A percentile compares a stretch with the other conserved stretches of the same genome.
Evolutionary conservation across 2,329 filamentous ascomycete species (phyloP).

Genomic region (Paraphaeosphaeria minitans): DNA sequence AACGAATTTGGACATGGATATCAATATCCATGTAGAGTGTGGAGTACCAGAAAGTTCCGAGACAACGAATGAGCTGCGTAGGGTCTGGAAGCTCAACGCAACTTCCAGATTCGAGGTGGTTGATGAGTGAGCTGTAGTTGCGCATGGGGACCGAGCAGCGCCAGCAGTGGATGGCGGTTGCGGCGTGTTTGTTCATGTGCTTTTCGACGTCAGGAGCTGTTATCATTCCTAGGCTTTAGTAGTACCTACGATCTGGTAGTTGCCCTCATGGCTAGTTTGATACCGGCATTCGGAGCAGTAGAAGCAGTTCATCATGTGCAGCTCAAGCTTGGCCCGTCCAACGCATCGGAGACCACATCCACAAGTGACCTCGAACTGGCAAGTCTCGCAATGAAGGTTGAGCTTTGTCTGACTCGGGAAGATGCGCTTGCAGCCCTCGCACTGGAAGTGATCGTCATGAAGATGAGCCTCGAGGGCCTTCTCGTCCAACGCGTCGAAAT

Average conservation of each 20-base stretch:
- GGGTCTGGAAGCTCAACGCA: constrained; percentile 71
- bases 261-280: constrained; percentile 27
- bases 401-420: constrained; percentile 37
- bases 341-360: constrained; percentile 26
- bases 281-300: constrained; percentile 29
- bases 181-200: constrained; percentile 38
- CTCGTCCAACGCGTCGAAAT: constrained; percentile 32
- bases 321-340: constrained; percentile 24
- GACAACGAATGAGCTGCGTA: constrained; percentile 22
- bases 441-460: constrained; percentile 37
- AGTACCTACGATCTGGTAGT: constrained; percentile 28
- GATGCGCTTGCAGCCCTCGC: constrained; percentile 35
- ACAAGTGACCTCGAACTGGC: constrained; percentile 26
- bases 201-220: constrained; percentile 10
- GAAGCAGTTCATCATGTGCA: constrained; percentile 31
- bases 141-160: constrained; percentile 28
- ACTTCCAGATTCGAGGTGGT: constrained; percentile 61
- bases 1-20: constrained; percentile 39
- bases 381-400: constrained; percentile 28
- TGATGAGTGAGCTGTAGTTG: constrained; percentile 34
- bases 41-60: constrained; percentile 44
- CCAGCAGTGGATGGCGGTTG: constrained; percentile 31
- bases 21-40: constrained; percentile 43
- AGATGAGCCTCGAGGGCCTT: constrained; percentile 30
- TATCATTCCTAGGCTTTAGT: background rate